Evolutionary conservation across 805 yeast species (phyloP), one percentile per base, ranked within the genome.

Genomic region (Danielia reshetovae): DNA sequence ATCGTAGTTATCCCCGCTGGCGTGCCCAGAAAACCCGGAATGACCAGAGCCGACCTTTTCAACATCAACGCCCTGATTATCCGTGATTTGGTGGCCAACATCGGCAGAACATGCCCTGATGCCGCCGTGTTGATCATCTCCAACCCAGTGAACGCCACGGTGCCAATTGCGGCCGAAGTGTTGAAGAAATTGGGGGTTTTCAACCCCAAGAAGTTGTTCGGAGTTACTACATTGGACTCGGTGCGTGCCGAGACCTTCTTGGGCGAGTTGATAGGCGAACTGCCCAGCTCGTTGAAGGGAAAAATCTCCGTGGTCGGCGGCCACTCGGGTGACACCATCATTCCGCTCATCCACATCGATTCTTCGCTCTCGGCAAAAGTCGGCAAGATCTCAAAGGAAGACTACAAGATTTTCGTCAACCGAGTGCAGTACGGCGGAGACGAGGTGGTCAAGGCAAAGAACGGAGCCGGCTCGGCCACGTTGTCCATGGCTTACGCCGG

Each of bases 141-240:
- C 21, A 68, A 68, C 49, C 73, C 73, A 4, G 73, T 68, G 33
- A 68, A 68, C 39, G 59, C 73, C 29, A 68, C 73, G 4, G 73
- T 68, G 8, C 65, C 73, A 11, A 67, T 68, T 51, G 73, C 72
- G n/a, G 73, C 72, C 18, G 70, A 65, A 38, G 72, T 67, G 16
- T 62, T 68, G 55, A 66, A 66, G 54, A 65, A 62, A 34, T 52
- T 65, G 42, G 72, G 72, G 1, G 72, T 67, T 3, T 68, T 65
- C 55, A 64, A 68, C 45, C 71, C 73, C 9, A 55, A 54, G 29
- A 67, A 68, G 45, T 59, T 68, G 41, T 68, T 66, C 51, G 73
- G 73, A 13, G 73, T 68, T 29, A 68, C 73, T 31, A 68, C 73
- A 7, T 60, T 68, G 43, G 73, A 68, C 44, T 51, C 62, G 4